Base-by-base conservation (phyloP, 2,329 filamentous ascomycete genomes). In the Trichoderma koningii region DNA sequence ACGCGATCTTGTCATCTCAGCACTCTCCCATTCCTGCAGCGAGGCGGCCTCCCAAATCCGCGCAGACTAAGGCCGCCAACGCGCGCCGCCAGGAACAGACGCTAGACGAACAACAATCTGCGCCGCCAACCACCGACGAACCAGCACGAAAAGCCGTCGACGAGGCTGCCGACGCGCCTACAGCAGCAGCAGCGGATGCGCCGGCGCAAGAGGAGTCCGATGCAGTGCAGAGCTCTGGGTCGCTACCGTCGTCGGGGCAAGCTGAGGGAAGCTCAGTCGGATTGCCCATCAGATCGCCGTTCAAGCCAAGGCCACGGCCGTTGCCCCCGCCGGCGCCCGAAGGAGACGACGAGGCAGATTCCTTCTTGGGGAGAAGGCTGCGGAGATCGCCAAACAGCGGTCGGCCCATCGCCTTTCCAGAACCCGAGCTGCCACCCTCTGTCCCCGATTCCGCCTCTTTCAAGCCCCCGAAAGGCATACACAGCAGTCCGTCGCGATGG, bases 31-130 rank as follows among this genome's bases (percentile, higher is more conserved):
- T 44, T 67, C 53, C 52, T 19, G 41, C 69, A 67, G 55, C 64
- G 17, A 71, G 71, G 53, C 81, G 81, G 1, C 82, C 84, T 0
- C 89, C 87, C 0, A 90, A 87, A 71, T 85, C 85, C 62, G 89
- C 87, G n/a, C 87, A 89, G 0, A 89, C 87, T 0, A 86, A 82
- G 72, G 82, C 87, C 14, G 90, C 86, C 70, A 76, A 89, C 15
- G 80, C 86, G 65, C 83, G 85, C 68, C 82, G 85, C 55, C 85
- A 89, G 67, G 85, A 87, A 0, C 82, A 86, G 12, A 78, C 88
- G 7, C 75, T 88, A 41, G 77, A 47, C n/a, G 81, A 64, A 79
- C 81, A 68, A 73, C 77, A 77, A 70, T 77, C 77, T 64, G 72
- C 76, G 70, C 70, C 77, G 70, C 71, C 76, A 48, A 66, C 59